Evolutionary conservation across 2,329 filamentous ascomycete species (phyloP), one percentile per base, ranked within the genome.

Genomic region (Colletotrichum sojae): DNA sequence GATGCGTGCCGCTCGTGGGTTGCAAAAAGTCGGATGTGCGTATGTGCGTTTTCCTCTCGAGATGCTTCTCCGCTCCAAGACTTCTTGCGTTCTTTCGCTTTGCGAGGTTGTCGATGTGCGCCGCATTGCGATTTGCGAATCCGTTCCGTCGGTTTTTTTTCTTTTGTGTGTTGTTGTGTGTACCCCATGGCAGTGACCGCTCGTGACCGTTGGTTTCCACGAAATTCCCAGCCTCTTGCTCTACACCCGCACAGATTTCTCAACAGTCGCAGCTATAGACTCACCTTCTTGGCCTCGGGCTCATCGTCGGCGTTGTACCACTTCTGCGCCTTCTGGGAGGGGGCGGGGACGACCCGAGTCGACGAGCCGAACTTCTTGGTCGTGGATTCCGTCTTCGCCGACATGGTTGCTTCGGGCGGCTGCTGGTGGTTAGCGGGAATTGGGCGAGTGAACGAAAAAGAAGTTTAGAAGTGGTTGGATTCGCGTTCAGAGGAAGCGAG

Each of bases 261-360:
- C 25, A 70, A 68, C 67, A 69, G 71, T 73, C 56, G 72, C 75
- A 71, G 67, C 76, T 73, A 72, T 73, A 73, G 80, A 93, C 94
- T 90, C 90, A 99, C 96, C 93, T 97, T 95, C 91, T 95, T 97
- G 81, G 91, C 90, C 86, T 92, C 87, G 83, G 89, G 83, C 82
- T 95, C 93, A 86, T 98, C 95, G 85, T 97, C 93, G 83, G 94
- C 93, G 84, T 94, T 94, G 89, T 99, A 99, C 94, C 95, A 99
- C 89, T 98, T 98, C 90, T 93, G 91, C 81, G 95, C 95, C 93
- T 97, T 97, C 86, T 97, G 91, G 82, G 89, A 88, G 85, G 89
- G 85, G 85, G 93, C 90, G 84, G 93, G 94, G 85, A 98, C 92
- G 85, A 92, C 90, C 88, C 95, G 92, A 88, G 94, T 93, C 87